phyloP scores from a whole-genome alignment of 2,329 filamentous ascomycete species.

The Trichophaea hybrida region DNA sequence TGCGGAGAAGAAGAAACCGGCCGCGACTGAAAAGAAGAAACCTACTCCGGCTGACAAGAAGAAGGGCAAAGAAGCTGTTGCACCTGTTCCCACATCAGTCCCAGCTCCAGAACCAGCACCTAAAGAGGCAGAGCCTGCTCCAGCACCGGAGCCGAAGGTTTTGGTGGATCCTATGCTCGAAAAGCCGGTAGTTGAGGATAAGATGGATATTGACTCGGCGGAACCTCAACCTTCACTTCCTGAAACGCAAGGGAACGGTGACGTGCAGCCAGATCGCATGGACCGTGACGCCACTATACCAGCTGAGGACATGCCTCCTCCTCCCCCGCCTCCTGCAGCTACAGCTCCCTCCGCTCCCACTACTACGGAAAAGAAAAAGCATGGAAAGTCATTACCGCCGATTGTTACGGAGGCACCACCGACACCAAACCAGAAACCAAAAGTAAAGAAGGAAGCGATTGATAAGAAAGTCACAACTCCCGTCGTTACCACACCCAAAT shows the following conservation, averaged over 20 bases:
- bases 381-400: background rate
- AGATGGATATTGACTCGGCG: slow-evolving; percentile 17
- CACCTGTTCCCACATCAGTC: slow-evolving; percentile 2
- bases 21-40: slow-evolving; percentile 23
- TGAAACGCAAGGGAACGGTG: background rate
- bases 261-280: background rate
- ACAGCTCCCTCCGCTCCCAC: background rate
- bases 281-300: slow-evolving; percentile 7
- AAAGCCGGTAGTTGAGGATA: slow-evolving; percentile 4
- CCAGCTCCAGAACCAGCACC: background rate
- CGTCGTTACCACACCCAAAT: slow-evolving; percentile 4
- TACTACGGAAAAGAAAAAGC: background rate
- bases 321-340: background rate
- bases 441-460: background rate
- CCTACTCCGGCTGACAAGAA: slow-evolving; percentile 31
- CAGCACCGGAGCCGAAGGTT: background rate
- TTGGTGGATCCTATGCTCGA: background rate
- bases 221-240: slow-evolving; percentile 1
- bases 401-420: slow-evolving; percentile 1
- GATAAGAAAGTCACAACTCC: background rate
- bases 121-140: slow-evolving; percentile 2
- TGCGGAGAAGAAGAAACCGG: slow-evolving; percentile 7
- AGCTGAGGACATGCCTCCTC: slow-evolving; percentile 9
- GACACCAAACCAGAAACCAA: background rate
- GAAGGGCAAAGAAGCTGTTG: slow-evolving; percentile 1